Conservation (phyloP, 2,329 filamentous ascomycete genomes). For the Ophiostoma sp. region DNA sequence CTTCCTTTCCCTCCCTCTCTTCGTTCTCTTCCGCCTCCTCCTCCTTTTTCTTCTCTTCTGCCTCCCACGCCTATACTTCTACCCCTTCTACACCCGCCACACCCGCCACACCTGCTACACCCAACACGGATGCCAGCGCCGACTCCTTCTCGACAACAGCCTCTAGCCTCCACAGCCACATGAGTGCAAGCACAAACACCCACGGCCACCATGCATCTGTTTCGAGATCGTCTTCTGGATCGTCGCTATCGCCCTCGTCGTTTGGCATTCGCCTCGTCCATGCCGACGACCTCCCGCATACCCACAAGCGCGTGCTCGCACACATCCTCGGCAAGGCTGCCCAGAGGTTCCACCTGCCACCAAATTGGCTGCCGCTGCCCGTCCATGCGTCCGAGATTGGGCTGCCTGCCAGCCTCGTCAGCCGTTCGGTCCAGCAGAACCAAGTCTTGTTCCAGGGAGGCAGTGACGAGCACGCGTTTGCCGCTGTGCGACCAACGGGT, state of each 20-base stretch:
- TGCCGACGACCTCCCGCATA: conserved; percentile 41
- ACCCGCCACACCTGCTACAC: background rate
- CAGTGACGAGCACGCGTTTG: conserved; percentile 33
- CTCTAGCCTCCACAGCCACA: background rate
- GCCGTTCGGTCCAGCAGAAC: conserved; percentile 54
- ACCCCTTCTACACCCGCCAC: background rate
- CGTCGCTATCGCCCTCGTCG: conserved; percentile 33
- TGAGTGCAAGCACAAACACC: conserved; percentile 3
- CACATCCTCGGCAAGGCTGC: conserved; percentile 49
- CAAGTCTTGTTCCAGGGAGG: conserved; percentile 56
- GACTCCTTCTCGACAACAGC: background rate
- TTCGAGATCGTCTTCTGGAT: conserved; percentile 4
- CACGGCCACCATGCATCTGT: background rate
- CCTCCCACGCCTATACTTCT: background rate
- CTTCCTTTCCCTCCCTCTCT: background rate
- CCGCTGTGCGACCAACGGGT: background rate
- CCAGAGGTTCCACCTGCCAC: conserved; percentile 44
- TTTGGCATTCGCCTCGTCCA: conserved; percentile 49
- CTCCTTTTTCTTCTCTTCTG: background rate
- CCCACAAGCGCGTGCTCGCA: conserved; percentile 45
- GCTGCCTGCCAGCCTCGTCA: conserved; percentile 48
- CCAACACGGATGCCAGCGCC: background rate
- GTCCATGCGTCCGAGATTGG: conserved; percentile 41
- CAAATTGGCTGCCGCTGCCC: conserved; percentile 42
- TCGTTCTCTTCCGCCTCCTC: background rate